Evolutionary conservation across 768 basidiomycete species (phyloP), one percentile per base, ranked within the genome.

Genomic region (Trametes maxima): DNA sequence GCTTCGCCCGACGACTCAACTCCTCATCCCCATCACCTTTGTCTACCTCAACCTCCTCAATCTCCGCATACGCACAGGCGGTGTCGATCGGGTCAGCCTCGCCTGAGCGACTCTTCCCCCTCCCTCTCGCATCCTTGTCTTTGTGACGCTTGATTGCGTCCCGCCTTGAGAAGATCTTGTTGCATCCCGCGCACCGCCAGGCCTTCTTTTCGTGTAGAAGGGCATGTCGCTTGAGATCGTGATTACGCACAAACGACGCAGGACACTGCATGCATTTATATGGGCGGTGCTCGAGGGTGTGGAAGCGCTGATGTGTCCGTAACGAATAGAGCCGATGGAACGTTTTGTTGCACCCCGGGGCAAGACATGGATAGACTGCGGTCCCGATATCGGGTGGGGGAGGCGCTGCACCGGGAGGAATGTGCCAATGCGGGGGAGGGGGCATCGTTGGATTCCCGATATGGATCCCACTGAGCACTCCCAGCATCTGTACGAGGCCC

Each of bases 91-190:
- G 70, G 68, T 64, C 81, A 78, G 46, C 57, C 13, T 63, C 68
- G 28, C 62, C 58, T 22, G 56, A 36, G 7, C 62, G 56, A 19
- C 56, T 37, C 42, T 60, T 61, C 8, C 60, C 59, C 35, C 79
- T 79, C 17, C 82, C 84, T 17, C 83, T 78, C 37, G 80, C 80
- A 35, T 78, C 80, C 46, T 82, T 80, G 67, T 87, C 85, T 72
- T 88, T 89, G 65, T 92, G 90, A 22, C 88, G 81, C 70, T 88
- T 89, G 69, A 92, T 87, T 3, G 90, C 90, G 70, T 92, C 90
- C 45, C 87, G 79, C n/a, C 87, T 76, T 2, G 88, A 88, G 69
- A 92, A 92, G 21, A 87, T 75, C 73, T 89, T 90, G 47, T 80
- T 81, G 68, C 90, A 92, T 2, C 88, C 90, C 39, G 75, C 79